A percentile compares a stretch with the other conserved stretches of the same genome.
Conservation (phyloP, 139 green algal genomes). For the Auxenochlorella protothecoides region DNA sequence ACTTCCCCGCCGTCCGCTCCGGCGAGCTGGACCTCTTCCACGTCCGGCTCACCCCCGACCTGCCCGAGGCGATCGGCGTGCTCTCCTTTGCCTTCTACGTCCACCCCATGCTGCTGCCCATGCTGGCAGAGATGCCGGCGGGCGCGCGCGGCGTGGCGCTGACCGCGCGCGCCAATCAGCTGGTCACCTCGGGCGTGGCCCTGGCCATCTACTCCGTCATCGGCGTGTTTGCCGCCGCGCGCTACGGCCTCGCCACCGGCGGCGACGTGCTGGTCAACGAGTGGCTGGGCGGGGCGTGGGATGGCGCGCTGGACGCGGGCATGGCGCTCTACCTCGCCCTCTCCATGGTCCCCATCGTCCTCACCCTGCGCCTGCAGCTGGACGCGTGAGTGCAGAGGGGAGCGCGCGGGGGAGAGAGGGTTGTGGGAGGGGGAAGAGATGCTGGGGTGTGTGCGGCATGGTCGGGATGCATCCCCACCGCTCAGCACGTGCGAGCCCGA, state of each 20-base stretch:
- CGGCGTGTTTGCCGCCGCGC: slow-evolving; percentile 36
- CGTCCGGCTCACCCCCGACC: slow-evolving; percentile 2
- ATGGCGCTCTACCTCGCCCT: slow-evolving; percentile 36
- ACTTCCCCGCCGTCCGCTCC: slow-evolving; percentile 49
- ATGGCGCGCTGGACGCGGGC: slow-evolving; percentile 21
- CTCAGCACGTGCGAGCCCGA: too few species aligned
- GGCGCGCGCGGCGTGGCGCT: slow-evolving; percentile 19
- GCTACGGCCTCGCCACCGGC: slow-evolving; percentile 29
- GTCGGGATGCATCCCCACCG: too few species aligned
- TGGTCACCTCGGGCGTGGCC: slow-evolving; percentile 28
- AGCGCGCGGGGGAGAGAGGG: not conserved
- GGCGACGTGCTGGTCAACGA: slow-evolving; percentile 42
- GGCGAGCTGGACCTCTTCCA: slow-evolving; percentile 51
- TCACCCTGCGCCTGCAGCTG: slow-evolving; percentile 21
- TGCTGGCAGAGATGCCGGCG: slow-evolving; percentile 43
- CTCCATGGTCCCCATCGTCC: slow-evolving; percentile 28
- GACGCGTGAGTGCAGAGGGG: slow-evolving; percentile 2
- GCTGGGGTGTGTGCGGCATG: too few species aligned
- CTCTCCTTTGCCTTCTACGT: slow-evolving; percentile 52
- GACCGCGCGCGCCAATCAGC: slow-evolving; percentile 15
- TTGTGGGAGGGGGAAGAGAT: not conserved
- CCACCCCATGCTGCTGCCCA: slow-evolving; percentile 41
- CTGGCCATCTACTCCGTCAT: slow-evolving; percentile 23
- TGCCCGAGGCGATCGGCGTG: slow-evolving; percentile 36
- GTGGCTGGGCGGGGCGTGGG: slow-evolving; percentile 27